These are phyloP conservation scores for Pholiota molesta DNA, from an alignment of 768 basidiomycete species.

Conservation along the genomic window DNA sequence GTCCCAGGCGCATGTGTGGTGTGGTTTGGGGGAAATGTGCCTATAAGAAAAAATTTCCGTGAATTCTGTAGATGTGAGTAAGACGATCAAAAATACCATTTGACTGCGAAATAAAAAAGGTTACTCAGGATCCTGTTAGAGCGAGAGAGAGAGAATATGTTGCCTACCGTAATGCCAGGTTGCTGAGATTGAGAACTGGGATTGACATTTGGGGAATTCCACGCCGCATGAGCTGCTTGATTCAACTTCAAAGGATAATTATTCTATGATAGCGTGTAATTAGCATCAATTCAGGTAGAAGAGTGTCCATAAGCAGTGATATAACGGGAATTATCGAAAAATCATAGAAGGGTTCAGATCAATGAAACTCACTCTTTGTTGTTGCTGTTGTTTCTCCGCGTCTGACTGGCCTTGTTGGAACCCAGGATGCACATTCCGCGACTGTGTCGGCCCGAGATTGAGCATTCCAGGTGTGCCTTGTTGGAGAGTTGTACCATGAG, in stretches of 20 bases:
- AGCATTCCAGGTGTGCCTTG: conserved; percentile 69
- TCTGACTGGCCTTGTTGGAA: conserved; percentile 65
- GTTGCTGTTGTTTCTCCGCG: conserved; percentile 59
- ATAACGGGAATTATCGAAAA: background rate
- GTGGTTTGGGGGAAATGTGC: conserved; percentile 26
- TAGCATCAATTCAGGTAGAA: conserved; percentile 14
- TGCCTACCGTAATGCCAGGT: conserved; percentile 20
- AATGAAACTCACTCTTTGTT: conserved; percentile 55
- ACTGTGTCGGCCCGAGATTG: conserved; percentile 48
- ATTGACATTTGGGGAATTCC: conserved; percentile 61
- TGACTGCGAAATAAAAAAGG: conserved; percentile 23
- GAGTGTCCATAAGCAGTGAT: conserved; percentile 1
- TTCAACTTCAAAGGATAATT: conserved; percentile 68
- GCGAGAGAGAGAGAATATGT: background rate
- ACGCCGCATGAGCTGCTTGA: conserved; percentile 62
- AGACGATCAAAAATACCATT: conserved; percentile 24
- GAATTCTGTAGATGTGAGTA: conserved; percentile 12
- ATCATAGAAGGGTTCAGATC: background rate
- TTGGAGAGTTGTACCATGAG: conserved; percentile 41
- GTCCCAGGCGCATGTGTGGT: conserved; percentile 30
- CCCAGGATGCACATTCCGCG: conserved; percentile 52
- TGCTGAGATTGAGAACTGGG: conserved; percentile 39
- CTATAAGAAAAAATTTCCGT: conserved; percentile 16
- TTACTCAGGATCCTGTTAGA: background rate
- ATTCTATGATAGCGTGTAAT: conserved; percentile 40